Evolutionary conservation across 73 alveolate genomes (phyloP), one percentile per base, ranked within the genome.

Genomic region (Paramecium primaurelia): DNA sequence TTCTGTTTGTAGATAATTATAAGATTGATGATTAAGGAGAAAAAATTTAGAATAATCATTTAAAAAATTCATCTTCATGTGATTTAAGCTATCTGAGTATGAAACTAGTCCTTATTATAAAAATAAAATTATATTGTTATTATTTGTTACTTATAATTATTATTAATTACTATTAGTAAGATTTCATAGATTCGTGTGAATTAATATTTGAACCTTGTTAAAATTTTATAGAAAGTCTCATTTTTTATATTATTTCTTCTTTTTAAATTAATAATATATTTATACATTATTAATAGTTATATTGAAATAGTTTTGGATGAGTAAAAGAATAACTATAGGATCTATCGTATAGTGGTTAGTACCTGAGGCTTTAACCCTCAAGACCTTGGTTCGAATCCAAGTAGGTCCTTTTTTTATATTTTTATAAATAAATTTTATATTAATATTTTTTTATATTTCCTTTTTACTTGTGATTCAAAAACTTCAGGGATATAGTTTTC

Each of bases 311-410:
- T 4, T 1, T 54, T 8, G 1, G 69, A 22, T 54, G 9, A 4
- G 69, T 54, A 18, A 18, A 54, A n/a, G 34, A 2, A 32, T 34
- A 64, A 64, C 47, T 34, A 64, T 64, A 64, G 84, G 84, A 32
- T 28, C 84, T 64, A 64, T 64, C 84, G 84, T 64, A 64, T 64
- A 73, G 87, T 73, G 91, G 91, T 80, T 80, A 80, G 91, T 80
- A 80, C 91, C 91, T 80, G 77, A 80, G 91, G 91, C 91, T 80
- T 49, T 80, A 80, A 80, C 91, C 91, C 91, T 80, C 77, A 80
- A 80, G 91, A 80, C 91, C 91, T 80, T 80, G 91, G 91, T 80
- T 80, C 91, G 91, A 80, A 80, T 80, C 91, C 91, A 80, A 80
- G 91, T 80, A 80, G 91, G 77, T 44, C 91, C 91, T 80, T 20